Evolutionary conservation across 116 monocot genomes (phyloP).

Genomic region (Zostera marina): DNA sequence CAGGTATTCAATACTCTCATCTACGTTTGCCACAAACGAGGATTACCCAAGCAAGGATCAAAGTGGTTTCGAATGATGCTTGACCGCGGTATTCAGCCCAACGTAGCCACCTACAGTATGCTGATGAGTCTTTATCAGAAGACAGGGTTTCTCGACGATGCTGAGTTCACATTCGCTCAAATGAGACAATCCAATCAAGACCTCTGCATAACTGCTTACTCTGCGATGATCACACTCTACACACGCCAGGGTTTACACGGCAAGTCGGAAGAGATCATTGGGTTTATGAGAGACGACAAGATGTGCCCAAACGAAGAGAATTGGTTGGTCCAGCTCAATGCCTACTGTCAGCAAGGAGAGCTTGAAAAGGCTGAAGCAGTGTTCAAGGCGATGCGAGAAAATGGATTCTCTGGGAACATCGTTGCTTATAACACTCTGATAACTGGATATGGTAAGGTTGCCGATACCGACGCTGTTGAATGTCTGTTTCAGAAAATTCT

Average conservation of each 20-base stretch:
- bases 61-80: constrained; percentile 75
- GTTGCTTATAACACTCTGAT: constrained; percentile 93
- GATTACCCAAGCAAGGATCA: constrained; percentile 27
- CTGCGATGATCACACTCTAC: constrained; percentile 73
- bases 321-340: constrained; percentile 78
- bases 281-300: constrained; percentile 47
- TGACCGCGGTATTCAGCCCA: constrained; percentile 36
- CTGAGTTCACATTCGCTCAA: constrained; percentile 50
- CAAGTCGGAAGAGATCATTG: constrained; percentile 59
- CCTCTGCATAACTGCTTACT: constrained; percentile 50
- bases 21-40: constrained; percentile 51
- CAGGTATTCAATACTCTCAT: constrained; percentile 53
- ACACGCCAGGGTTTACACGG: constrained; percentile 40
- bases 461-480: constrained; percentile 28
- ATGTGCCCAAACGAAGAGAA: constrained; percentile 63
- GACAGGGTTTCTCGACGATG: constrained; percentile 30
- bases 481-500: constrained; percentile 31
- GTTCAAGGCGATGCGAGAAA: constrained; percentile 35
- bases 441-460: constrained; percentile 70
- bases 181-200: constrained; percentile 47
- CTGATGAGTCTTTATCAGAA: constrained; percentile 86
- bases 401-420: constrained; percentile 50
- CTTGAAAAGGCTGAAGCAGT: constrained; percentile 51
- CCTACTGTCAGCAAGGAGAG: constrained; percentile 80
- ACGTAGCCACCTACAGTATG: constrained; percentile 55